Evolutionary conservation across 192 early-diverging fungal genomes (phyloP).

Genomic region (Coemansia javaensis): DNA sequence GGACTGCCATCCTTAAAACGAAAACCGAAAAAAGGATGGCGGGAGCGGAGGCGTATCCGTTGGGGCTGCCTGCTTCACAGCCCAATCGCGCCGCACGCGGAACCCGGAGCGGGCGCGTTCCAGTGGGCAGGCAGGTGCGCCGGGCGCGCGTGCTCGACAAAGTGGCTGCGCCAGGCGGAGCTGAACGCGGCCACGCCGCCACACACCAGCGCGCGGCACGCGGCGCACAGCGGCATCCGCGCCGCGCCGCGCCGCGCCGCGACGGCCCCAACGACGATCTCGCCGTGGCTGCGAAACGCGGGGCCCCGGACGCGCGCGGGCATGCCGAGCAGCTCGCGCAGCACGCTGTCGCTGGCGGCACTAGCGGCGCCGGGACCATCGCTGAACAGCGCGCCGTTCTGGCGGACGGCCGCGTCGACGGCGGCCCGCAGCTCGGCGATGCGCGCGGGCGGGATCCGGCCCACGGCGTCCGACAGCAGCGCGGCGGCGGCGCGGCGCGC

Average conservation of each 20-base stretch:
- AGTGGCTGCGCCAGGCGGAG: constrained; percentile 33
- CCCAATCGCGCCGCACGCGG: too few relatives aligned
- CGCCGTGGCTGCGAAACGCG: constrained; percentile 34
- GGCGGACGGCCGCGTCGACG: background rate
- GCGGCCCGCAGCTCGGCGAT: constrained; percentile 1
- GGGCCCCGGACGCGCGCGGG: constrained; percentile 25
- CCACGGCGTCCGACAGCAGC: constrained; percentile 3
- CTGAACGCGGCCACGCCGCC: constrained; percentile 27
- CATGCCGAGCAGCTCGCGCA: constrained; percentile 24
- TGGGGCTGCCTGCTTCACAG: too few relatives aligned
- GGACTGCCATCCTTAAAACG: too few relatives aligned
- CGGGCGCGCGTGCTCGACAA: constrained; percentile 30
- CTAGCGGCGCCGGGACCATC: too few relatives aligned
- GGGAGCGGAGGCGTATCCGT: too few relatives aligned
- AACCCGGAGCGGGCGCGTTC: constrained; percentile 17
- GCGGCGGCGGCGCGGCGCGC: constrained; percentile 30
- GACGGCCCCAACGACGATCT: constrained; percentile 23
- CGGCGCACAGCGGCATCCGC: constrained; percentile 15
- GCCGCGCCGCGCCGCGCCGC: background rate
- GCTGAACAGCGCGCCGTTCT: constrained; percentile 9
- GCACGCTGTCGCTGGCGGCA: background rate
- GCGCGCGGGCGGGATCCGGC: constrained; percentile 15
- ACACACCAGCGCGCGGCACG: constrained; percentile 8
- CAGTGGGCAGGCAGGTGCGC: constrained; percentile 40
- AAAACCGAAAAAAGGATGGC: background rate